phyloP scores from a whole-genome alignment of 371 early-diverging fungal genomes.

The Choanephora cucurbitarum region DNA sequence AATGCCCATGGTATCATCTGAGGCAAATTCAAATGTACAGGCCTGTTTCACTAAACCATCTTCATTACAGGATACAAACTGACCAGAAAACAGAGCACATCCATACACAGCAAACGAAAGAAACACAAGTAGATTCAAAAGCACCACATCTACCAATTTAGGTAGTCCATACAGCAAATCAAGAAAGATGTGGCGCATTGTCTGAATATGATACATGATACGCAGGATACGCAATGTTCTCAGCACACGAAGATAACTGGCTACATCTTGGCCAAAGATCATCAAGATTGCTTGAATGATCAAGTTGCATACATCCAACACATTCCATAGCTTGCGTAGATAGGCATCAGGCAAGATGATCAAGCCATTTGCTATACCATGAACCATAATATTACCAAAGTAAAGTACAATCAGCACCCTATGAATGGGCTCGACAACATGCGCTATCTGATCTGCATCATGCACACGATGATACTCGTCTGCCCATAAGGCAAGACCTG shows the following conservation, averaged over 20 bases:
- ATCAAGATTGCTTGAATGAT: constrained; percentile 30
- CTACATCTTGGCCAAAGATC: constrained; percentile 7
- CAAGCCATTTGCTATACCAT: constrained; percentile 47
- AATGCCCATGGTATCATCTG: constrained; percentile 35
- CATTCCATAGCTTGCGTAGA: constrained; percentile 48
- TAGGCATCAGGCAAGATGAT: constrained; percentile 52
- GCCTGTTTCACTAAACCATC: constrained; percentile 4
- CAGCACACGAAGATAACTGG: constrained; percentile 26
- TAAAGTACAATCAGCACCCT: constrained; percentile 34
- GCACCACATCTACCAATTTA: constrained; percentile 47
- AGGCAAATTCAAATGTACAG: constrained; percentile 45
- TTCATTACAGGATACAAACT: constrained; percentile 52
- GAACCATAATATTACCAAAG: constrained; percentile 39
- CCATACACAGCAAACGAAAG: constrained; percentile 59
- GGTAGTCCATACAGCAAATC: constrained; percentile 53
- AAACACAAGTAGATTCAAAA: constrained; percentile 48
- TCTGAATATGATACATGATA: constrained; percentile 47
- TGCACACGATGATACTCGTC: constrained; percentile 28
- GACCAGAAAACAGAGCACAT: constrained; percentile 48
- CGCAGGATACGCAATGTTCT: constrained; percentile 49
- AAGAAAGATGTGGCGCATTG: constrained; percentile 46
- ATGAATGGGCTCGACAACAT: constrained; percentile 35
- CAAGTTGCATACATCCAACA: constrained; percentile 40
- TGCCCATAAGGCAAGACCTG: constrained; percentile 39
- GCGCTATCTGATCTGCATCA: constrained; percentile 4